These are phyloP conservation scores for Amaranthus tricolor DNA, from an alignment of 179 eudicot species.

Conservation along the genomic window DNA sequence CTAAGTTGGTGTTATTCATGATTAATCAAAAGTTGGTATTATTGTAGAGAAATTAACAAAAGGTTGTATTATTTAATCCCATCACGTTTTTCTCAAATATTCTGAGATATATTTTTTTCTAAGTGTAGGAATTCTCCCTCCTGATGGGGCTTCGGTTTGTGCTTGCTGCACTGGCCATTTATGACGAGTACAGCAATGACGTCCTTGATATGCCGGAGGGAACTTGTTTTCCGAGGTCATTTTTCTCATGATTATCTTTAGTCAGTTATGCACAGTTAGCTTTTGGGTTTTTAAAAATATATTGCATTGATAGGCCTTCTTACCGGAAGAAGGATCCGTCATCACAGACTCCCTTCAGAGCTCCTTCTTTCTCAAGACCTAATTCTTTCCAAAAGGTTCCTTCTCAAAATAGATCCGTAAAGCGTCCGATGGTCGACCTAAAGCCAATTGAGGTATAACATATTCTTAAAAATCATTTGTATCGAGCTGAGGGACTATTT, in stretches of 20 bases:
- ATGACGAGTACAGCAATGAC: conserved; percentile 92
- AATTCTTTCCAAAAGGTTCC: conserved; percentile 49
- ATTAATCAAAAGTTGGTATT: too few relatives aligned
- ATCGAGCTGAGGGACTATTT: too few relatives aligned
- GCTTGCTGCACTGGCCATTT: conserved; percentile 76
- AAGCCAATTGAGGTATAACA: conserved; percentile 71
- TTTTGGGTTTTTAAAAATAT: neutral
- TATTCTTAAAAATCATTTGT: too few relatives aligned
- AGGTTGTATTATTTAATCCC: too few relatives aligned
- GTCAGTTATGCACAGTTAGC: neutral
- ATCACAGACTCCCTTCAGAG: conserved; percentile 30
- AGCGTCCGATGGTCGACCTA: conserved; percentile 55
- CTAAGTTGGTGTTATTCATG: too few relatives aligned
- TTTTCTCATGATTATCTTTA: neutral
- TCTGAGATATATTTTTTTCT: conserved; percentile 4
- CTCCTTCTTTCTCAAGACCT: conserved; percentile 54
- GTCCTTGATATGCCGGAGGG: conserved; percentile 88
- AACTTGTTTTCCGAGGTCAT: conserved; percentile 82
- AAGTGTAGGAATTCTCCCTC: conserved; percentile 73
- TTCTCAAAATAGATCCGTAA: conserved; percentile 49
- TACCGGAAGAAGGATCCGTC: conserved; percentile 48
- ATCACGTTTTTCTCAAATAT: neutral
- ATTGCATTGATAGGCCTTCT: conserved; percentile 48
- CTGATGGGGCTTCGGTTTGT: conserved; percentile 70
- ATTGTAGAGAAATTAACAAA: too few relatives aligned